These are phyloP conservation scores for Mycena filopes DNA, from an alignment of 768 basidiomycete species.

Conservation along the genomic window DNA sequence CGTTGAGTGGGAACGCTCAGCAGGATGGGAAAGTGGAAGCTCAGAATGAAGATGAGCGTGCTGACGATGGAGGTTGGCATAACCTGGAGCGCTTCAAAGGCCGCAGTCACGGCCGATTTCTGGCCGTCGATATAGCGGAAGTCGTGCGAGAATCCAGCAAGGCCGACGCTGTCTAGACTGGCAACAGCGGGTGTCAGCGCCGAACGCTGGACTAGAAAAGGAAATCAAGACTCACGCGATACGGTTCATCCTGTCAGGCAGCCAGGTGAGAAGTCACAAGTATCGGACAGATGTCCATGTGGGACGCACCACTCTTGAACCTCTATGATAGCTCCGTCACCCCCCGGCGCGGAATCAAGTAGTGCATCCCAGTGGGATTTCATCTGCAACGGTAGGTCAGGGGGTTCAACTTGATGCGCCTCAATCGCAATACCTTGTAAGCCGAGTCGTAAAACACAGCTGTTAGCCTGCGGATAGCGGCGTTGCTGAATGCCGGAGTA, in stretches of 20 bases:
- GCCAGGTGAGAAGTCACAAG: too few relatives aligned
- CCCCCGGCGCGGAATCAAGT: slow-evolving; percentile 16
- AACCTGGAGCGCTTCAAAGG: slow-evolving; percentile 18
- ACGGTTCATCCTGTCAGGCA: slow-evolving; percentile 23
- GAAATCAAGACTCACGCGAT: slow-evolving; percentile 11
- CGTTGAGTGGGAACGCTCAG: slow-evolving; percentile 43
- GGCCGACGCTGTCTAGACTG: slow-evolving; percentile 43
- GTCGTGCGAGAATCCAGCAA: slow-evolving; percentile 56
- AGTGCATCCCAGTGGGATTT: slow-evolving; percentile 29
- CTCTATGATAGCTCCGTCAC: slow-evolving; percentile 22
- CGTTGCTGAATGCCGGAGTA: slow-evolving; percentile 53
- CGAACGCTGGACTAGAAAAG: too few relatives aligned
- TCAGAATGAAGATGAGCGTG: slow-evolving; percentile 37
- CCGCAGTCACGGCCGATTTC: slow-evolving; percentile 17
- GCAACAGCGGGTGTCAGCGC: slow-evolving; percentile 29
- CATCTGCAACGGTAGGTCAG: slow-evolving; percentile 2
- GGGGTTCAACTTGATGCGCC: neutral
- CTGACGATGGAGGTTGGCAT: neutral
- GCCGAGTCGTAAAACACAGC: slow-evolving; percentile 53
- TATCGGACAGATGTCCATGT: too few relatives aligned
- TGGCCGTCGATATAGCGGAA: slow-evolving; percentile 51
- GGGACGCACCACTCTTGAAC: slow-evolving; percentile 28
- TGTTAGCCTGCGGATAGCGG: slow-evolving; percentile 49
- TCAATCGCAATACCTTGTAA: slow-evolving; percentile 43
- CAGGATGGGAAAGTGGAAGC: slow-evolving; percentile 42